Evolutionary conservation across 441 rosid genomes (phyloP), one percentile per base, ranked within the genome.

Genomic region (Hura crepitans): DNA sequence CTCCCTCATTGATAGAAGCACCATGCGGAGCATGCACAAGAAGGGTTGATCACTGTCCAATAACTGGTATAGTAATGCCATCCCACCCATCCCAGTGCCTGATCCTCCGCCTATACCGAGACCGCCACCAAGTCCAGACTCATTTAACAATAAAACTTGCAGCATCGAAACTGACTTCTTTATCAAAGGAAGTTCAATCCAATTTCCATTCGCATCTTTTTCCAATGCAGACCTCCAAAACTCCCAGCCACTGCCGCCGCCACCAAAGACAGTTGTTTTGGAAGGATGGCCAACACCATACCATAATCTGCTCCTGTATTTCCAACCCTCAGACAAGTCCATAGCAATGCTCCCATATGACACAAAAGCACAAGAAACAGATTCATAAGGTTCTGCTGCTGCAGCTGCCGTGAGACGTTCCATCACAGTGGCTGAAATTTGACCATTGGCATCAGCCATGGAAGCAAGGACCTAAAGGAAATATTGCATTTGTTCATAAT

Each of bases 41-140:
- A 96, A 96, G 51, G 99, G 99, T 77, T 96, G 99, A 79, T 96
- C 99, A 72, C 99, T 96, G 79, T 96, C 99, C 79, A 96, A 75
- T 69, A 93, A 81, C 76, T 96, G 99, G 84, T 93, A 96, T 66
- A 96, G 89, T 59, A 96, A 88, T 43, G 97, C 81, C 99, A 96
- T 93, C 75, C 98, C 99, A 82, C 99, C 99, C 99, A 96, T 96
- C 75, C 99, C 99, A 77, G 99, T 96, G 78, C 99, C 99, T 46
- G 99, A 96, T 80, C 98, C 99, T 73, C 97, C 97, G 70, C 99
- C 98, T 61, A 96, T 96, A 72, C 97, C 99, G 75, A 96, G 97
- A 76, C 99, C 99, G 70, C 99, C 98, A 75, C 99, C 99, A 74
- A 96, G 96, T 73, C 99, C 97, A 73, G 97, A 90, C 74, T 96